Conservation (phyloP, 2,329 filamentous ascomycete genomes). For the Tolypocladium paradoxum region DNA sequence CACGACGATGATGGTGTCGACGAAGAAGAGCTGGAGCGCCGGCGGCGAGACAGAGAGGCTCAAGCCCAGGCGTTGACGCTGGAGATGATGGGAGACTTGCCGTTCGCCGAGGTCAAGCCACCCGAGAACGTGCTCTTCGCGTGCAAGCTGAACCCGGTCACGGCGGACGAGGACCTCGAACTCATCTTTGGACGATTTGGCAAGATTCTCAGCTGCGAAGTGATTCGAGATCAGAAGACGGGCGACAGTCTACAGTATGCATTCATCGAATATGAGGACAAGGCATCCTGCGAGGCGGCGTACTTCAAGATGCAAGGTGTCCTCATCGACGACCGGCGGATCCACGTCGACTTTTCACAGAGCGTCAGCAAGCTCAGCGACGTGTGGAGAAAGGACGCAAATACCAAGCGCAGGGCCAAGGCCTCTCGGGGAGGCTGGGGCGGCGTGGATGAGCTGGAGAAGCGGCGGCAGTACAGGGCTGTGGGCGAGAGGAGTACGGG, state of each 20-base stretch:
- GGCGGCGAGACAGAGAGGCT: conserved; percentile 79
- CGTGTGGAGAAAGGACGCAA: conserved; percentile 77
- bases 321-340: conserved; percentile 90
- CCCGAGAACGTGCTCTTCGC: conserved; percentile 97
- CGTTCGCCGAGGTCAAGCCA: conserved; percentile 93
- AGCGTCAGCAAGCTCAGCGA: conserved; percentile 83
- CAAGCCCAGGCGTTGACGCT: conserved; percentile 88
- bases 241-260: conserved; percentile 95
- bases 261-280: conserved; percentile 93
- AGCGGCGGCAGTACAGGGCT: conserved; percentile 80
- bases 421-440: conserved; percentile 68
- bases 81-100: conserved; percentile 95
- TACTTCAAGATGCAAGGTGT: conserved; percentile 99
- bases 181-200: conserved; percentile 96
- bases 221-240: conserved; percentile 87
- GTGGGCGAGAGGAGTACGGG: conserved; percentile 36
- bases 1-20: conserved; percentile 61
- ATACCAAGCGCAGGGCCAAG: conserved; percentile 59
- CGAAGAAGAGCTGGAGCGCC: conserved; percentile 68
- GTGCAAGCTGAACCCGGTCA: conserved; percentile 96
- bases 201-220: conserved; percentile 88
- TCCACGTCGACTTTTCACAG: conserved; percentile 98
- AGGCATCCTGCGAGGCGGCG: conserved; percentile 83
- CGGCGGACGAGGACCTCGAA: conserved; percentile 85
- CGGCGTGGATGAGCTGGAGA: conserved; percentile 78